Evolutionary conservation across 495 filamentous ascomycete genomes (phyloP), one percentile per base, ranked within the genome.

Genomic region (Hapsidospora chrysogenum): DNA sequence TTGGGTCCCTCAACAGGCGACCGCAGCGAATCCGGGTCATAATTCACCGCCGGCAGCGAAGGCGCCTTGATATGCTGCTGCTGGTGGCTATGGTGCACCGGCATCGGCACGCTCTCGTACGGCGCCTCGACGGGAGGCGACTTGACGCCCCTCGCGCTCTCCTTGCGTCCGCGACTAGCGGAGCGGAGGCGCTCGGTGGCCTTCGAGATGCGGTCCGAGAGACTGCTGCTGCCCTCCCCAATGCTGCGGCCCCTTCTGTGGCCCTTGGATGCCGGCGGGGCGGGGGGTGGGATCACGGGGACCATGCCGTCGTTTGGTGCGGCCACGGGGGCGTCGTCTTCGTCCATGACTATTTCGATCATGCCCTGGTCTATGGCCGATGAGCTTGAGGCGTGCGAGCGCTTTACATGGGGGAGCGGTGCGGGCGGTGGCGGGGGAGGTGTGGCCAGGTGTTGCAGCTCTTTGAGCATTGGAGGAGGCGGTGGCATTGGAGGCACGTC

Each of bases 371-470:
- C 23, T 11, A 26, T 6, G 6, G 6, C 23, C 11, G 23, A 6
- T n/a, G n/a, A n/a, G 23, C 23, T 11, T 0, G 67, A 76, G 71
- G 69, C 25, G 66, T 41, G 15, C 50, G 50, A 33, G 46, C 51
- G 41, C 58, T 17, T 40, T 7, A 38, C 15, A n/a, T 50, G 44
- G 2, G 60, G 57, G 4, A 65, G 38, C 1, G 68, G 79, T 1
- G 76, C 76, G 2, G 79, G 76, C 9, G 76, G 76, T 0, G 75
- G 76, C 3, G 75, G 76, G 2, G 76, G 72, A 3, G 72, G 72
- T 11, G 47, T 61, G 18, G 75, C 74, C 7, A 94, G 68, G 54
- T 94, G 85, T 48, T 85, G 79, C n/a, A 92, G 70, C 43, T 93
- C 80, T 33, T 76, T 74, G 26, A 93, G 62, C 20, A 92, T 68